Base-by-base conservation (phyloP, 2,329 filamentous ascomycete species). In the Aspergillus sp. region DNA sequence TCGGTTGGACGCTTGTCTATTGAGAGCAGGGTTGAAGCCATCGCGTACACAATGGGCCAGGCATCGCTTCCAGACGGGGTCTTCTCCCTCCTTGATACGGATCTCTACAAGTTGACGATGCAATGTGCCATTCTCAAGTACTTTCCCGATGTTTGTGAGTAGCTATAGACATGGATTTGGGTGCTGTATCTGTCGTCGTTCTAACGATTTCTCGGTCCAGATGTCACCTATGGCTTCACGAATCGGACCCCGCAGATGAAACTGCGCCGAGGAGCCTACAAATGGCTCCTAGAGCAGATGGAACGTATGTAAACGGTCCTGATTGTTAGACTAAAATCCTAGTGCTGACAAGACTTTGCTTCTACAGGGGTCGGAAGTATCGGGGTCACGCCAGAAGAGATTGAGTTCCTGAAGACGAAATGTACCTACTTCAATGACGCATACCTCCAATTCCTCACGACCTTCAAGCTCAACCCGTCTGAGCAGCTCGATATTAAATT, bases 81-180 rank as follows among this genome's bases (percentile, higher is more conserved):
- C 62, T 86, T 82, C 60, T 91, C 86, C 61, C 85, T 93, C 62
- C 75, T 93, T 46, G 87, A 93, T 62, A 91, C 86, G 10, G 82
- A 85, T 65, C 69, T 98, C 51, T 98, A 96, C 79, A 98, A 98
- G 71, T 72, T 98, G 69, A 98, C 93, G 19, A 98, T 98, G 93
- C 93, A 98, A 83, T 95, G 87, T 64, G 89, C 89, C 51, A 85
- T 97, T 54, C 79, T 94, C 57, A 94, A 94, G 69, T 94, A 90
- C 73, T 97, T 94, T 68, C 85, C 85, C 32, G 77, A 90, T 48
- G 73, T 74, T 48, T 56, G 73, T 75, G 55, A 62, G 70, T 63
- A 38, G 34, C 27, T 19, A 2, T 7, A 2, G 7, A 7, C 29
- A 34, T 10, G n/a, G 1, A 42, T 8, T 26, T n/a, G 12, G 10